These are phyloP conservation scores for Pisolithus sp. DNA, from an alignment of 768 basidiomycete genomes.

Conservation along the genomic window DNA sequence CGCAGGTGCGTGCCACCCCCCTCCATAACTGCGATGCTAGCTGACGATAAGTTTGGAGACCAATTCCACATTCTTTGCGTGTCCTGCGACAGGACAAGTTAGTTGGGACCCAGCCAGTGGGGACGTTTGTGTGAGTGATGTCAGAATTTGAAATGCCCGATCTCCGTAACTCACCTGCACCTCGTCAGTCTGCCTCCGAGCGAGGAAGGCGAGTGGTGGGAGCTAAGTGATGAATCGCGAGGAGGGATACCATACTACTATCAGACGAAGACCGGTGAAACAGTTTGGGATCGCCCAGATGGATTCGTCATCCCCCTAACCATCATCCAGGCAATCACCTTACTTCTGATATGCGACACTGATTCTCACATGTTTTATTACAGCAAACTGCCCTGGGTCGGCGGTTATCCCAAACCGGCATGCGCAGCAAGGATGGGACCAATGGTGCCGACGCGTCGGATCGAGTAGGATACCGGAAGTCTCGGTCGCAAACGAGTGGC, in stretches of 20 bases:
- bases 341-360: constrained; percentile 1
- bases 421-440: constrained; percentile 18
- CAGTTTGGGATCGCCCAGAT: constrained; percentile 86
- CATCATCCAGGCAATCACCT: constrained; percentile 66
- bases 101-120: constrained; percentile 91
- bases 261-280: constrained; percentile 86
- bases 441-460: constrained; percentile 17
- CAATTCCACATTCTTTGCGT: constrained; percentile 78
- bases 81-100: constrained; percentile 86
- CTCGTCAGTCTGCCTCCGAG: constrained; percentile 67
- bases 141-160: constrained; percentile 13
- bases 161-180: background rate
- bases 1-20: constrained; percentile 52
- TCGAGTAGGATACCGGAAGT: constrained; percentile 31
- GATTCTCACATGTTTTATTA: constrained; percentile 1
- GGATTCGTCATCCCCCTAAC: constrained; percentile 90
- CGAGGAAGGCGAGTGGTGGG: constrained; percentile 93
- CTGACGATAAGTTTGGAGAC: constrained; percentile 30
- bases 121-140: constrained; percentile 72
- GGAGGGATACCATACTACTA: constrained; percentile 89
- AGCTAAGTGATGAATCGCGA: constrained; percentile 76
- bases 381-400: constrained; percentile 72
- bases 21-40: constrained; percentile 7
- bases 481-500: constrained; percentile 32
- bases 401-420: constrained; percentile 54